These are phyloP conservation scores for Obba rivulosa DNA, from an alignment of 768 basidiomycete genomes.

Conservation along the genomic window DNA sequence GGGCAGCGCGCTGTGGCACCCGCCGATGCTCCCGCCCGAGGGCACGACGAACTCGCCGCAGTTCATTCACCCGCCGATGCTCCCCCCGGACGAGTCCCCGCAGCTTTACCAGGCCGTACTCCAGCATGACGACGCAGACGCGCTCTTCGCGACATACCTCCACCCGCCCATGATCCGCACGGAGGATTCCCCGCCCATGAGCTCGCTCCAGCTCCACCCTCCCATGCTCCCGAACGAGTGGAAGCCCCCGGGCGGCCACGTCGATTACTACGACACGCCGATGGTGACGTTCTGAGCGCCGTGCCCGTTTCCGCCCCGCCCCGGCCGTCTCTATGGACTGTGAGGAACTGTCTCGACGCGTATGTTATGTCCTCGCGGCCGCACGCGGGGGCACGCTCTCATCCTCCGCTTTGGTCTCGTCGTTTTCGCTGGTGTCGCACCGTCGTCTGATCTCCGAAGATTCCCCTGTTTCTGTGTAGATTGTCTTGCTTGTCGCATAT, in stretches of 20 bases:
- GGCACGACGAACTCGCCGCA: constrained; percentile 40
- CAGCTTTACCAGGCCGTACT: constrained; percentile 71
- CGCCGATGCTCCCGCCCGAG: constrained; percentile 60
- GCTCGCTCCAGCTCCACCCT: constrained; percentile 26
- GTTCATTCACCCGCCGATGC: constrained; percentile 67
- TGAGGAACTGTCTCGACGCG: constrained; percentile 1
- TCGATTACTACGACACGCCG: constrained; percentile 27
- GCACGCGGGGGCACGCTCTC: constrained; percentile 12
- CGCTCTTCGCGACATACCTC: constrained; percentile 46
- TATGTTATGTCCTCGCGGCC: constrained; percentile 7
- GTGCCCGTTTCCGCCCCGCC: constrained; percentile 4
- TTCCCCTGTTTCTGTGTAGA: constrained; percentile 2
- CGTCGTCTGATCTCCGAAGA: constrained; percentile 3
- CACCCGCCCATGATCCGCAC: constrained; percentile 53
- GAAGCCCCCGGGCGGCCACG: constrained; percentile 18
- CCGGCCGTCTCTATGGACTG: constrained; percentile 2
- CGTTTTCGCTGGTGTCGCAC: constrained; percentile 3
- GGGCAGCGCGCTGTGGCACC: constrained; percentile 64
- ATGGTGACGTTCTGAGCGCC: constrained; percentile 30
- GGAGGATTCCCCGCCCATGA: constrained; percentile 27
- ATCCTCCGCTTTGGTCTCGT: constrained; percentile 2
- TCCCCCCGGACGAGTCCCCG: constrained; percentile 54
- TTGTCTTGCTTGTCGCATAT: constrained; percentile 6
- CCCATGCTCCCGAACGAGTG: constrained; percentile 32
- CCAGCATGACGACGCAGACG: constrained; percentile 57